Evolutionary conservation across 257 asterid genomes (phyloP).

Genomic region (Solanum chiquidenum): DNA sequence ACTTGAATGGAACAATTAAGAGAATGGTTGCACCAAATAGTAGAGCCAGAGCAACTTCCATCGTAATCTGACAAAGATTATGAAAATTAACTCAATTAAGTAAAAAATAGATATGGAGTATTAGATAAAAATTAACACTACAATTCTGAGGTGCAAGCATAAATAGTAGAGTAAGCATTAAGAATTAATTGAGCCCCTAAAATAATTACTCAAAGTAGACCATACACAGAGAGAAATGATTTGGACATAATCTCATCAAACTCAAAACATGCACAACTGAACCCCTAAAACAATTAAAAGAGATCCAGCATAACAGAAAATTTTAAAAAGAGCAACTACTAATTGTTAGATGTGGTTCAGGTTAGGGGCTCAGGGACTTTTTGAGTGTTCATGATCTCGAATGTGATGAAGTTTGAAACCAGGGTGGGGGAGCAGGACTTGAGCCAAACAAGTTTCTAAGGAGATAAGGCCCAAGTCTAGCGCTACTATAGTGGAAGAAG

Average conservation of each 20-base stretch:
- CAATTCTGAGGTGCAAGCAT: neutral
- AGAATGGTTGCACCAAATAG: conserved; percentile 49
- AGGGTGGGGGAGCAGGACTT: neutral
- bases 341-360: neutral
- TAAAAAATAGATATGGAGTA: neutral
- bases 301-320: neutral
- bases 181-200: neutral
- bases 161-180: neutral
- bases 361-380: neutral
- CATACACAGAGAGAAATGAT: neutral
- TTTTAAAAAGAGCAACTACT: neutral
- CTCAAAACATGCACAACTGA: neutral
- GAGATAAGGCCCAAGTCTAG: neutral
- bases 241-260: neutral
- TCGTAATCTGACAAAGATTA: conserved; percentile 43
- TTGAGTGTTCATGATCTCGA: neutral
- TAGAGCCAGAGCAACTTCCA: conserved; percentile 71
- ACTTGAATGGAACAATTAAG: conserved; percentile 72
- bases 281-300: neutral
- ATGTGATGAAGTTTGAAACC: neutral
- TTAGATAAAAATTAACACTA: neutral
- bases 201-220: neutral
- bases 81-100: neutral
- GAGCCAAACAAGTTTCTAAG: neutral
- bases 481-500: neutral